Conservation (phyloP, 257 asterid genomes). For the Voacanga thouarsii region DNA sequence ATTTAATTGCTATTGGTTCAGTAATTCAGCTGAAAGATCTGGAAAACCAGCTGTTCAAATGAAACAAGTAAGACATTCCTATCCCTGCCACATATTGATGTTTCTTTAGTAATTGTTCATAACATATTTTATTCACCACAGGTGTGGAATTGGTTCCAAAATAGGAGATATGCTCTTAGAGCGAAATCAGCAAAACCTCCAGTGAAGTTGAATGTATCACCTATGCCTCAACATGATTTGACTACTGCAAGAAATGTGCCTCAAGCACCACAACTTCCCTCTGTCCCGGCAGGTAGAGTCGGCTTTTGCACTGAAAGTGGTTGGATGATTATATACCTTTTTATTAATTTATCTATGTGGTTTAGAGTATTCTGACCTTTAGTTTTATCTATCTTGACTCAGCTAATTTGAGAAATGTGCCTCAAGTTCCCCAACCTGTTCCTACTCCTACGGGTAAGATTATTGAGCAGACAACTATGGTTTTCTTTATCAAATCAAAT, state of each 20-base stretch:
- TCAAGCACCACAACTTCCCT: constrained; percentile 41
- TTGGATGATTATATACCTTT: not conserved
- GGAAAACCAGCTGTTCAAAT: constrained; percentile 70
- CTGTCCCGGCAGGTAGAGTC: constrained; percentile 31
- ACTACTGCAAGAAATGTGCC: constrained; percentile 44
- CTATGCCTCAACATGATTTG: constrained; percentile 48
- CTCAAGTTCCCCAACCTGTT: constrained; percentile 51
- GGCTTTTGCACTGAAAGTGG: not conserved
- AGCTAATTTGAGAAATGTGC: constrained; percentile 43
- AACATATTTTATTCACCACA: constrained; percentile 8
- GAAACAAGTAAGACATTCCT: constrained; percentile 60
- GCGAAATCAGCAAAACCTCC: constrained; percentile 60
- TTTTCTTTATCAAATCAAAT: not conserved
- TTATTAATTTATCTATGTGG: not conserved
- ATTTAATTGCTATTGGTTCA: constrained; percentile 30
- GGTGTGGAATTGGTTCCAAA: constrained; percentile 64
- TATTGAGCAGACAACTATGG: constrained; percentile 9
- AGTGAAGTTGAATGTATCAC: constrained; percentile 39
- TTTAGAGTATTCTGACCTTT: constrained; percentile 8
- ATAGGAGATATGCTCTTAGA: constrained; percentile 80
- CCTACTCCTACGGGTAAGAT: constrained; percentile 56
- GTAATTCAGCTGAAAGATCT: constrained; percentile 72
- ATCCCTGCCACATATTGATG: not conserved
- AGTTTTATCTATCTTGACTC: constrained; percentile 21
- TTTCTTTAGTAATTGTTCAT: not conserved